Conservation (phyloP, 1,284 basidiomycete genomes). For the Trametes pubescens region DNA sequence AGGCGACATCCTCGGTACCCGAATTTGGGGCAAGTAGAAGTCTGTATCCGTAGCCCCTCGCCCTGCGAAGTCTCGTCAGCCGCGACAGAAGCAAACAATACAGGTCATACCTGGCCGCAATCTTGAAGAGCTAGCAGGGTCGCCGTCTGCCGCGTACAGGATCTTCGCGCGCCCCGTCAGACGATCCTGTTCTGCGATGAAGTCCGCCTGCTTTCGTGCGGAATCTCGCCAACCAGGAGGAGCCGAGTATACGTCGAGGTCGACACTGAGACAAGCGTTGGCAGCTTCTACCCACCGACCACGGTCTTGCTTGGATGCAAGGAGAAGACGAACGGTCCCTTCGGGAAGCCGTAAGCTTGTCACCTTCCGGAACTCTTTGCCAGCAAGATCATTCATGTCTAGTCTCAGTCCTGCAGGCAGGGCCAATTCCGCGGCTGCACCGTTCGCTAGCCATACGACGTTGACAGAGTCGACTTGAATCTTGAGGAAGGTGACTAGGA, state of each 20-base stretch:
- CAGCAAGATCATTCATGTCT: conserved; percentile 79
- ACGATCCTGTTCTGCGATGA: conserved; percentile 76
- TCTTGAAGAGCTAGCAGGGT: conserved; percentile 19
- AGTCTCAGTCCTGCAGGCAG: conserved; percentile 69
- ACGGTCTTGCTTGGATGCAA: conserved; percentile 49
- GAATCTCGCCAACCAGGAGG: conserved; percentile 64
- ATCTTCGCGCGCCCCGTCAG: conserved; percentile 69
- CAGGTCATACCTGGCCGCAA: conserved; percentile 33
- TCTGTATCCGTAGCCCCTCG: conserved; percentile 52
- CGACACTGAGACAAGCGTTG: conserved; percentile 59
- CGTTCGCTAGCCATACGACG: conserved; percentile 59
- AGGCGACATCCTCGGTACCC: conserved; percentile 44
- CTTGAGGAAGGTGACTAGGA: conserved; percentile 76
- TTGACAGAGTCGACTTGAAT: conserved; percentile 63
- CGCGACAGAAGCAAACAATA: conserved; percentile 23
- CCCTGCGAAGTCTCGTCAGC: conserved; percentile 39
- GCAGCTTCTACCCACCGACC: conserved; percentile 77
- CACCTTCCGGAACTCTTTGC: conserved; percentile 67
- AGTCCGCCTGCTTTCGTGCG: conserved; percentile 66
- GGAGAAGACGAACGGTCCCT: conserved; percentile 54
- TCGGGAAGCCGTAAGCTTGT: conserved; percentile 63
- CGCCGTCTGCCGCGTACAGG: conserved; percentile 52
- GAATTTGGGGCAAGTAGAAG: conserved; percentile 65
- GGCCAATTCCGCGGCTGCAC: conserved; percentile 63
- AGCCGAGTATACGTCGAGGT: conserved; percentile 75